Percentiles rank a stretch among this genome's conserved stretches.
phyloP scores from a whole-genome alignment of 2,329 filamentous ascomycete genomes.

The Triangularia setosa region DNA sequence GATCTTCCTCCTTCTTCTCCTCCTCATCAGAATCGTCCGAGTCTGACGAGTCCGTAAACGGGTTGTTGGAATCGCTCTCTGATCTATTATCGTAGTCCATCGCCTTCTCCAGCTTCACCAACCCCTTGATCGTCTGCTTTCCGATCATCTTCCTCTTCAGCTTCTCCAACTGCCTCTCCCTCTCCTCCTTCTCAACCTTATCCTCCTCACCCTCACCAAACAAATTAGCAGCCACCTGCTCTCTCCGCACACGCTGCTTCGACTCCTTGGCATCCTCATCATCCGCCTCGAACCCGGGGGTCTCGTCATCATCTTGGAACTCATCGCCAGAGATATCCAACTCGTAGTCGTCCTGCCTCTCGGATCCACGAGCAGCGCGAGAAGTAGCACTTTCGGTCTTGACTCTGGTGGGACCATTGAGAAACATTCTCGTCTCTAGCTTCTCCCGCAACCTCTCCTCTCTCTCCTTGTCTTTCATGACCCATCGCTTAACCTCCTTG shows the following conservation, averaged over 20 bases:
- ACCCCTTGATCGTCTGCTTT: slow-evolving; percentile 73
- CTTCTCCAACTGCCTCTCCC: slow-evolving; percentile 62
- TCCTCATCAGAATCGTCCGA: slow-evolving; percentile 58
- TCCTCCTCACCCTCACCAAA: slow-evolving; percentile 69
- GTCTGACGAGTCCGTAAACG: slow-evolving; percentile 40
- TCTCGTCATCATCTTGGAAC: slow-evolving; percentile 87
- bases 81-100: slow-evolving; percentile 75
- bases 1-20: slow-evolving; percentile 56
- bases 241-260: slow-evolving; percentile 68
- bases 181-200: slow-evolving; percentile 70
- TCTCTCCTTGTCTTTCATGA: slow-evolving; percentile 65
- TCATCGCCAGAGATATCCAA: slow-evolving; percentile 65
- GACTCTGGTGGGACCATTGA: slow-evolving; percentile 55
- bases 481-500: slow-evolving; percentile 73
- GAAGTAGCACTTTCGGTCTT: slow-evolving; percentile 67
- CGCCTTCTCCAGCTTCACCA: slow-evolving; percentile 82
- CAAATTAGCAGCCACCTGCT: slow-evolving; percentile 82
- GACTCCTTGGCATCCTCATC: slow-evolving; percentile 76
- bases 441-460: slow-evolving; percentile 56
- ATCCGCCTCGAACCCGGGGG: slow-evolving; percentile 68
- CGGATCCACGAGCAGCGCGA: slow-evolving; percentile 55
- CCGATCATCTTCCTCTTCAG: slow-evolving; percentile 66
- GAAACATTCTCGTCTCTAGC: slow-evolving; percentile 51
- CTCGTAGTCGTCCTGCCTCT: slow-evolving; percentile 68
- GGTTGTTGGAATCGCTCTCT: slow-evolving; percentile 35